These are phyloP conservation scores for Alternaria brassicae DNA, from an alignment of 2,329 filamentous ascomycete species.

Conservation along the genomic window DNA sequence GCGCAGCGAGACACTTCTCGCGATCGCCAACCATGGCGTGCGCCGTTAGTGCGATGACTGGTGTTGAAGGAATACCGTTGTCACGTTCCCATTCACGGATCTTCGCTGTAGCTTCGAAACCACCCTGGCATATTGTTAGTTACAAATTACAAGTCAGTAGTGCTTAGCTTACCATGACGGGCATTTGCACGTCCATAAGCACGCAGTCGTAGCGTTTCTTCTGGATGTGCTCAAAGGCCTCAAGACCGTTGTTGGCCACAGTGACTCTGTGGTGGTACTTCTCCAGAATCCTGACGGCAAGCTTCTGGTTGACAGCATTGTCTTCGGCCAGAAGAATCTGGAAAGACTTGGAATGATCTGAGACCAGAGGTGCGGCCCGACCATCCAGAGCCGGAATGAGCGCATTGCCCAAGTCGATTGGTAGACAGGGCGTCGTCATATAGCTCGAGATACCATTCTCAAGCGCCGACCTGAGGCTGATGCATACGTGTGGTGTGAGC, in stretches of 20 bases:
- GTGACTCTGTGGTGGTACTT: slow-evolving; percentile 94
- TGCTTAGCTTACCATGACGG: slow-evolving; percentile 78
- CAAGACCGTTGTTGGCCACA: slow-evolving; percentile 92
- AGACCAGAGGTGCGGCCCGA: slow-evolving; percentile 85
- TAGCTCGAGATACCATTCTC: slow-evolving; percentile 98
- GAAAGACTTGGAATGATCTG: slow-evolving; percentile 93
- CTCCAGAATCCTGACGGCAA: slow-evolving; percentile 95
- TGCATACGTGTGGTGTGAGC: slow-evolving; percentile 84
- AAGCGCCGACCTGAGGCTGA: slow-evolving; percentile 90
- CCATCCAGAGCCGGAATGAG: slow-evolving; percentile 96
- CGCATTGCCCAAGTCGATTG: slow-evolving; percentile 93
- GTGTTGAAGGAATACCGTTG: slow-evolving; percentile 80
- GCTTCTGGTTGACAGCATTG: slow-evolving; percentile 94
- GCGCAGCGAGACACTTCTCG: slow-evolving; percentile 96
- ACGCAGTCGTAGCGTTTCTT: slow-evolving; percentile 94
- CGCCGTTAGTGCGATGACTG: slow-evolving; percentile 94
- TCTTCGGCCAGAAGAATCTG: slow-evolving; percentile 96
- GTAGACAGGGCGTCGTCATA: slow-evolving; percentile 95
- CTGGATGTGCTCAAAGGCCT: slow-evolving; percentile 92
- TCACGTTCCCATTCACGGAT: slow-evolving; percentile 94
- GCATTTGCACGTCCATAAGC: slow-evolving; percentile 99
- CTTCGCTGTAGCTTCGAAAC: slow-evolving; percentile 95
- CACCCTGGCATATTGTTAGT: slow-evolving; percentile 69
- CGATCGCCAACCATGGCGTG: slow-evolving; percentile 99
- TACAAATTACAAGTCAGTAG: neutral